Evolutionary conservation across 345 rosid species (phyloP), one percentile per base, ranked within the genome.

Genomic region (Clausena lansium): DNA sequence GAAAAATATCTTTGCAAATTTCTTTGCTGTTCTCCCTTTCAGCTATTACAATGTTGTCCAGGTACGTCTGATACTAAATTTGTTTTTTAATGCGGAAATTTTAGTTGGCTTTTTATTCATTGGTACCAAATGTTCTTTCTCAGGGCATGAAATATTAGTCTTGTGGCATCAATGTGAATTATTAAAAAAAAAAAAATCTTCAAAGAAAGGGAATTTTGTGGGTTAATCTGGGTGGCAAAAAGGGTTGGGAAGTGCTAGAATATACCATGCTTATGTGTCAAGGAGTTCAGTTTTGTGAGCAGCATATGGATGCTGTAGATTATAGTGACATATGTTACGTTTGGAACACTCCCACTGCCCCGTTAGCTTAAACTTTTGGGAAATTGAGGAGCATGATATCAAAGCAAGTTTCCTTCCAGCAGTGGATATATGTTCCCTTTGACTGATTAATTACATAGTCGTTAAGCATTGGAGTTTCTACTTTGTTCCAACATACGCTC

Each of bases 11-110:
- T 90, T 80, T 27, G 87, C 87, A 6, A 74, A 83, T 81, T 79
- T 80, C 78, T 95, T 91, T 77, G 70, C 87, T 32, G 73, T 70
- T 73, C 80, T 92, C 67, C 95, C 94, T 47, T 90, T 93, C 87
- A 84, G 79, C 78, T 91, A 91, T 81, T 82, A 85, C 79, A 35
- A 83, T 70, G 86, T 92, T 69, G 63, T 93, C 80, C 69, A 10
- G 92, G 98, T 93, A 86, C 38, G 88, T 80, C 52, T 59, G 39
- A 66, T 65, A 22, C 47, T 61, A 20, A 70, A 55, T 74, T 71
- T 71, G 28, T 27, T 14, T 76, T 54, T 65, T 6, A 13, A 13
- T 39, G 39, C 19, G 2, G 38, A 70, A 50, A 30, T 57, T 35
- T 41, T 28, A 1, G 38, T 1, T 35, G 22, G 14, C 9, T 52